Conservation (phyloP, 352 stramenopile species). For the Pythium dissimile region DNA sequence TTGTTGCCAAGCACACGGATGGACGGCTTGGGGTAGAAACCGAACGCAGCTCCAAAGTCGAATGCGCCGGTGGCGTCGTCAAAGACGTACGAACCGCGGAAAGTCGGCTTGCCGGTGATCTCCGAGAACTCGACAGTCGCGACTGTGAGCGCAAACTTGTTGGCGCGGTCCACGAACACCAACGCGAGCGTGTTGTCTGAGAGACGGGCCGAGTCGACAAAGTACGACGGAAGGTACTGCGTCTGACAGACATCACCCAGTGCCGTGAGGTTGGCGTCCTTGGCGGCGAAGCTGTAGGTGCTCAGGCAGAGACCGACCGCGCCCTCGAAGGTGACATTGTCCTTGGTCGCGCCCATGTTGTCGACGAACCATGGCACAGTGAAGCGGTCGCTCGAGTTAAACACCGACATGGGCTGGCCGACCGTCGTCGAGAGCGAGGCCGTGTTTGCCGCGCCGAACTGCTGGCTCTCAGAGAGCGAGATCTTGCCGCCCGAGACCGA, state of each 20-base stretch:
- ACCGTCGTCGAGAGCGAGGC: constrained; percentile 45
- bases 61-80: constrained; percentile 50
- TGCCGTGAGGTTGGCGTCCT: constrained; percentile 25
- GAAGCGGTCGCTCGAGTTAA: constrained; percentile 58
- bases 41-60: constrained; percentile 61
- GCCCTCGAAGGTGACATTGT: constrained; percentile 37
- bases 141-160: constrained; percentile 77
- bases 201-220: constrained; percentile 63
- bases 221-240: constrained; percentile 61
- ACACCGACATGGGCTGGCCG: constrained; percentile 56
- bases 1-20: constrained; percentile 48
- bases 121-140: constrained; percentile 63
- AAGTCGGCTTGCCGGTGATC: constrained; percentile 48
- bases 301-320: constrained; percentile 57
- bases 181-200: constrained; percentile 57
- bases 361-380: constrained; percentile 70
- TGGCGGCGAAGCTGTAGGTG: constrained; percentile 28
- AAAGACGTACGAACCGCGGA: constrained; percentile 70
- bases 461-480: constrained; percentile 47
- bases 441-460: constrained; percentile 45
- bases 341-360: constrained; percentile 38
- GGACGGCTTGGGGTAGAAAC: constrained; percentile 70
- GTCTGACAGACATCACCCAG: constrained; percentile 45
- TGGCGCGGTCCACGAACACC: constrained; percentile 63
- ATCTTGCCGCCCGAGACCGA: constrained; percentile 41